Conservation (phyloP, 306 rosid genomes). For the Datisca glomerata region DNA sequence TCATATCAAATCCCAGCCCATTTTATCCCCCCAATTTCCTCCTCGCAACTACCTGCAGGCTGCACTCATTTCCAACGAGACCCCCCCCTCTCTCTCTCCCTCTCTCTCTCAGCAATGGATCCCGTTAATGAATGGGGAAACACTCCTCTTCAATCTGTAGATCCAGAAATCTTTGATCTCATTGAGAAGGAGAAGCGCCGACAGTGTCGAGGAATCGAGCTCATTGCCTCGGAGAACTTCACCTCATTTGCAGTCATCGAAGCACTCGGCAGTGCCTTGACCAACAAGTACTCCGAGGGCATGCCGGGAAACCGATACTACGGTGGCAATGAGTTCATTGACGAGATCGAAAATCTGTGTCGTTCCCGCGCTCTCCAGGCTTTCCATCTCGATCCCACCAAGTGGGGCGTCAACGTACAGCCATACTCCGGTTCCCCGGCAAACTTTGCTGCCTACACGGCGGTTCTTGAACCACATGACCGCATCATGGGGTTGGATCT, state of each 20-base stretch:
- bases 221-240: conserved; percentile 87
- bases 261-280: conserved; percentile 76
- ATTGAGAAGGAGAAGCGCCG: conserved; percentile 90
- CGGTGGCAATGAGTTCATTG: conserved; percentile 91
- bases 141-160: conserved; percentile 41
- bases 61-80: not conserved
- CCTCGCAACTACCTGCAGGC: not conserved
- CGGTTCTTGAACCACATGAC: conserved; percentile 80
- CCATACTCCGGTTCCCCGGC: conserved; percentile 94
- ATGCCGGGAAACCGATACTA: conserved; percentile 90
- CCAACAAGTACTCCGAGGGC: conserved; percentile 93
- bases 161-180: conserved; percentile 75
- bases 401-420: conserved; percentile 88
- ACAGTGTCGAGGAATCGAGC: conserved; percentile 90
- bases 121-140: conserved; percentile 70
- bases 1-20: too few relatives aligned
- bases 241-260: conserved; percentile 94
- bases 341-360: conserved; percentile 74
- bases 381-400: conserved; percentile 40
- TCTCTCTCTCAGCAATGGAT: conserved; percentile 40
- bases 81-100: not conserved
- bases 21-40: too few relatives aligned
- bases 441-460: conserved; percentile 93
- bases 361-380: conserved; percentile 70
- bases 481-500: conserved; percentile 92